These are phyloP conservation scores for Fagopyrum tataricum DNA, from an alignment of 148 eudicot genomes.

Conservation along the genomic window DNA sequence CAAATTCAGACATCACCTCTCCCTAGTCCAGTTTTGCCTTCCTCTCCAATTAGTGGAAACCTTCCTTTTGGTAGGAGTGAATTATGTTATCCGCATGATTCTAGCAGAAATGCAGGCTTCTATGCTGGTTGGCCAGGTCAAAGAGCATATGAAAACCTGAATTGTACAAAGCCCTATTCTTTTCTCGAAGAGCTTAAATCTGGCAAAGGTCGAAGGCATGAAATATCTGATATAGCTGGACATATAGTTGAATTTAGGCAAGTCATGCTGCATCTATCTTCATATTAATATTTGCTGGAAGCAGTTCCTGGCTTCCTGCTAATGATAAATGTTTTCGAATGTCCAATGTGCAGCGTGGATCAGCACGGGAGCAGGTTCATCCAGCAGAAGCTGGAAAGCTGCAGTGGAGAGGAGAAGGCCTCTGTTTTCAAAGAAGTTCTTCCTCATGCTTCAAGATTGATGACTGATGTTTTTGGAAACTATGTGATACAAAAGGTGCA, in stretches of 20 bases:
- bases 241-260: constrained; percentile 82
- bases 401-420: constrained; percentile 65
- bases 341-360: constrained; percentile 75
- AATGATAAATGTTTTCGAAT: constrained; percentile 14
- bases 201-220: constrained; percentile 56
- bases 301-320: background rate
- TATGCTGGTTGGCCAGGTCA: constrained; percentile 62
- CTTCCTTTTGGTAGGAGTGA: constrained; percentile 52
- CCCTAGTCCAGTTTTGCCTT: constrained; percentile 72
- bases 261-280: constrained; percentile 12
- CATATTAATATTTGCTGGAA: background rate
- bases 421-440: constrained; percentile 79
- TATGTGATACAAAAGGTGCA: constrained; percentile 93
- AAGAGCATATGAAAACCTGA: constrained; percentile 40
- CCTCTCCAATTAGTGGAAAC: constrained; percentile 53
- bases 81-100: constrained; percentile 33
- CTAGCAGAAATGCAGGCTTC: constrained; percentile 44
- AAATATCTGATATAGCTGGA: constrained; percentile 70
- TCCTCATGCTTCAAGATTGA: constrained; percentile 73
- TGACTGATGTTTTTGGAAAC: constrained; percentile 98
- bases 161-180: constrained; percentile 48
- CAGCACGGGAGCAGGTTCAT: constrained; percentile 97
- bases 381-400: constrained; percentile 86
- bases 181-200: constrained; percentile 84
- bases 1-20: constrained; percentile 51